A percentile compares a stretch with the other conserved stretches of the same genome.
Evolutionary conservation across 2,329 filamentous ascomycete genomes (phyloP).

Genomic region (Pezizomycotina sp.): DNA sequence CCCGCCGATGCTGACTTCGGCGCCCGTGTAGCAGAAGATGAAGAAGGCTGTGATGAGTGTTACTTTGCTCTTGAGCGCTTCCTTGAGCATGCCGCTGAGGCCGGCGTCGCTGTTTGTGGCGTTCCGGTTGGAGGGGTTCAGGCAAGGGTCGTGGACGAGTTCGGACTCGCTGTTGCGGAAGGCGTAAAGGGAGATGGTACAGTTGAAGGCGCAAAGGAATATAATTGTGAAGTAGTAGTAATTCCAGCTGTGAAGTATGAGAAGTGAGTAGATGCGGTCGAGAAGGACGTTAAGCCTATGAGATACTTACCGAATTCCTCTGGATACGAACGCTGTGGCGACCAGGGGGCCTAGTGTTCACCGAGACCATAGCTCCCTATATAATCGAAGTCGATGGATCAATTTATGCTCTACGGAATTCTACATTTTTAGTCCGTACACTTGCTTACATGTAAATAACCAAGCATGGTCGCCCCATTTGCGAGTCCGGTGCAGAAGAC

Average conservation of each 20-base stretch:
- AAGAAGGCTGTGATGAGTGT: slow-evolving; percentile 63
- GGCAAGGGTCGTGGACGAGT: slow-evolving; percentile 11
- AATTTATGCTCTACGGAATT: slow-evolving; percentile 2
- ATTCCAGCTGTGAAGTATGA: no score
- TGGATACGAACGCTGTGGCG: slow-evolving; percentile 54
- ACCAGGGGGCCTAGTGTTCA: slow-evolving; percentile 48
- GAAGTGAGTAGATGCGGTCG: no score
- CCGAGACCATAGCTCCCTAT: slow-evolving; percentile 13
- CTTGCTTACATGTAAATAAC: slow-evolving; percentile 45
- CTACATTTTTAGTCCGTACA: slow-evolving; percentile 31
- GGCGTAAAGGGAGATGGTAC: slow-evolving; percentile 45
- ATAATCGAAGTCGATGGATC: background rate
- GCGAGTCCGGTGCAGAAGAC: slow-evolving; percentile 42
- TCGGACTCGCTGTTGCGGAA: slow-evolving; percentile 58
- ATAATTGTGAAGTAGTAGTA: slow-evolving; percentile 56
- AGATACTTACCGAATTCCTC: no score
- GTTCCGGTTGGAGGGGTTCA: slow-evolving; percentile 22
- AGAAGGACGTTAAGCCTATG: no score
- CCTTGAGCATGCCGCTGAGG: slow-evolving; percentile 22
- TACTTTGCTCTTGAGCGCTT: slow-evolving; percentile 37
- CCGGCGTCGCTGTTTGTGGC: slow-evolving; percentile 6
- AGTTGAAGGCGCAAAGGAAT: slow-evolving; percentile 40
- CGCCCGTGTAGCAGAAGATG: slow-evolving; percentile 74
- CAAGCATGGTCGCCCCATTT: slow-evolving; percentile 40
- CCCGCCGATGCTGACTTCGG: slow-evolving; percentile 66